Conservation (phyloP, 2,329 filamentous ascomycete genomes). For the Botrytis hyacinthi region DNA sequence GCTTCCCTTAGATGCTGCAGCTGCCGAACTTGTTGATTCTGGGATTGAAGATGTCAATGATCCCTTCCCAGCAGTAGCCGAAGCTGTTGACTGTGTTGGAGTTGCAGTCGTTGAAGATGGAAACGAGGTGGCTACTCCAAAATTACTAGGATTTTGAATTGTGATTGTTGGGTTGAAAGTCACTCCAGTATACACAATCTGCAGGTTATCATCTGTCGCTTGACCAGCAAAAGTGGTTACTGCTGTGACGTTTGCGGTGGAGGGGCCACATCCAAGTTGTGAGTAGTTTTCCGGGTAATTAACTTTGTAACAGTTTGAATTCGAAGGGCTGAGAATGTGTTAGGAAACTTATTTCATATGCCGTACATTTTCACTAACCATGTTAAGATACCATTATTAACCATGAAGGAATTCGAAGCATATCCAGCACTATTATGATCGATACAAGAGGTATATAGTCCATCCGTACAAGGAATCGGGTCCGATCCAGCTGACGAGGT, state of each 20-base stretch:
- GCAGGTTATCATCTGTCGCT: slow-evolving; percentile 31
- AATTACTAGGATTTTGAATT: slow-evolving; percentile 16
- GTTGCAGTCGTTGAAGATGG: slow-evolving; percentile 15
- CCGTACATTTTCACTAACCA: slow-evolving; percentile 29
- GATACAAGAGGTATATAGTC: slow-evolving; percentile 37
- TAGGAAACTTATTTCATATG: slow-evolving; percentile 21
- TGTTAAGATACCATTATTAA: slow-evolving; percentile 35
- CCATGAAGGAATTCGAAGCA: slow-evolving; percentile 25
- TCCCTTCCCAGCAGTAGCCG: slow-evolving; percentile 6
- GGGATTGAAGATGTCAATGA: slow-evolving; percentile 7
- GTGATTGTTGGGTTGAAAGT: slow-evolving; percentile 26
- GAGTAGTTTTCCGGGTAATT: slow-evolving; percentile 34
- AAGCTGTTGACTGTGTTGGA: slow-evolving; percentile 15
- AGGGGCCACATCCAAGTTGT: slow-evolving; percentile 35
- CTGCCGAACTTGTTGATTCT: slow-evolving; percentile 3
- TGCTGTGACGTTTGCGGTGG: slow-evolving; percentile 28
- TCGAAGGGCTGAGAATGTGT: slow-evolving; percentile 26
- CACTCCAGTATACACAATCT: slow-evolving; percentile 35
- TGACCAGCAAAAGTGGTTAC: slow-evolving; percentile 34
- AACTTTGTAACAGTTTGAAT: slow-evolving; percentile 33
- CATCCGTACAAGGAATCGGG: slow-evolving; percentile 33
- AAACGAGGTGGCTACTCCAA: slow-evolving; percentile 16
- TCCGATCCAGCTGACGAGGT: slow-evolving; percentile 25
- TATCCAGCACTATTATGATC: slow-evolving; percentile 34
- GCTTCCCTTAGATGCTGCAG: not conserved